Base-by-base conservation (phyloP, 768 basidiomycete species). In the Agrocybe praecox region DNA sequence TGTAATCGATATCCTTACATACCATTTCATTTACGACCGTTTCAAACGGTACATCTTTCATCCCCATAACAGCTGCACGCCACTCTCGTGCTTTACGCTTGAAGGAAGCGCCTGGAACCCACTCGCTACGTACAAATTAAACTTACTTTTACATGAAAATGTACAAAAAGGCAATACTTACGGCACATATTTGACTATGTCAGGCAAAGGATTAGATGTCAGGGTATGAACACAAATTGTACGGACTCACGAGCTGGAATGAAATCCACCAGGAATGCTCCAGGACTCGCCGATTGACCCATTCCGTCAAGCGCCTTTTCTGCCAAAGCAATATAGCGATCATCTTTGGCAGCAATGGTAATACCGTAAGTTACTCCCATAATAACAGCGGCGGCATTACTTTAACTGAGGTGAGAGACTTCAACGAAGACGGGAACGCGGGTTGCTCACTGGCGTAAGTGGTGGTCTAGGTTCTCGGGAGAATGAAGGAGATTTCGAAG, bases 301-400 rank as follows among this genome's bases (percentile, higher is more conserved):
- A 82, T 79, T 2, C 79, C 78, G 15, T 77, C 77, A 23, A 84
- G 61, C 11, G 82, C 82, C 47, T 71, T 77, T 66, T 84, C 83
- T 1, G 81, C 83, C 17, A 83, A 72, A 2, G 71, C 69, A n/a
- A 84, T 73, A 61, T 82, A 84, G 23, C 67, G 69, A 56, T 84
- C 83, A 0, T 73, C 70, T 19, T 72, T 65, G 9, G 75, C 70
- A 9, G 73, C 66, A 48, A 82, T 74, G 21, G 71, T 66, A 43
- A 84, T 82, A 4, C 81, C 83, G 52, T 83, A 84, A 7, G 76
- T 76, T 3, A 82, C 75, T 19, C 76, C 74, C 81, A 84, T 83
- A 50, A 83, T 82, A 4, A 78, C 73, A 46, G 80, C 78, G 5
- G 79, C 82, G 18, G 81, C 70, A 55, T 80, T 80, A 32, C 81